Base-by-base conservation (phyloP, 2,329 filamentous ascomycete species). In the Fusarium illudens region DNA sequence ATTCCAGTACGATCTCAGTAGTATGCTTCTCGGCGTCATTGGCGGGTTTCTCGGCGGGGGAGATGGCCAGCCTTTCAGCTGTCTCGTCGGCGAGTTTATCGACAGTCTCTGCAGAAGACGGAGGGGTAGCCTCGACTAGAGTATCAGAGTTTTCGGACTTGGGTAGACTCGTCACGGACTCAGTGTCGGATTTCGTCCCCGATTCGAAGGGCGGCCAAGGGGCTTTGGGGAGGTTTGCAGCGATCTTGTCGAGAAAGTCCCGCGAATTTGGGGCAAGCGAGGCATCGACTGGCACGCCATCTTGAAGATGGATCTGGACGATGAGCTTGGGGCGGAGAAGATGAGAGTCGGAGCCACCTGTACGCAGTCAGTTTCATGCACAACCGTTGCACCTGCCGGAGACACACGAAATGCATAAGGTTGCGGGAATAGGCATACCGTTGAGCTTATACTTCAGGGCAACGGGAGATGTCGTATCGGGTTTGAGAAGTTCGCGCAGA, bases 291-390 rank as follows among this genome's bases (percentile, higher is more conserved):
- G 90, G 86, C 27, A 88, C 83, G 13, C 90, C 91, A 69, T 91
- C 87, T 56, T 84, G 82, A 15, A 91, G 80, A 70, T 92, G 87
- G 11, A 94, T 84, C 63, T 89, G 85, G 61, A 95, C 87, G 4
- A 90, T 90, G 58, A 95, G 81, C 71, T 89, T 91, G 2, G 92
- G 92, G 37, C 86, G 84, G 70, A 93, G 86, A 42, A 93, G 86
- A 42, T 81, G 79, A 37, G 82, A 79, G 60, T 81, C 77, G 3
- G 77, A 76, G 65, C 77, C 72, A 29, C 75, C 80, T 82, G 58
- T 54, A 20, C 8, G 44, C 30, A 44, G 58, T 66, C 50, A 70
- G 57, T 53, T 60, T 62, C 13, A 22, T 12, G 37, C 20, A 37
- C 32, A 39, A 58, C 64, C 56, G 67, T 65, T 70, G 29, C 25